A percentile compares a stretch with the other conserved stretches of the same genome.
phyloP scores from a whole-genome alignment of 148 eudicot species.

The Bassia scoparia region DNA sequence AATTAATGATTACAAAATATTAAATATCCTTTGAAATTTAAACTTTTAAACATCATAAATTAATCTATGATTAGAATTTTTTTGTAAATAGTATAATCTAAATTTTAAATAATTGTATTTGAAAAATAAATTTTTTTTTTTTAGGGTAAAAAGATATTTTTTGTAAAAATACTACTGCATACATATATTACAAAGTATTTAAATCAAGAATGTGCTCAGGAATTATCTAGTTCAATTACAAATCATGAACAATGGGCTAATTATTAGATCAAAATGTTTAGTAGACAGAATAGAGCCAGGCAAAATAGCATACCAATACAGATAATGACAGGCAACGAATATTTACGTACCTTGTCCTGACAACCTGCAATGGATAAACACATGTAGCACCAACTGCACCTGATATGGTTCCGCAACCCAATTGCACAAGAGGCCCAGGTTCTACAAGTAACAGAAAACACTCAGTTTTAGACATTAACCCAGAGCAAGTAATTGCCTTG shows the following conservation, averaged over 20 bases:
- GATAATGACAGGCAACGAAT: background rate
- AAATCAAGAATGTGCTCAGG: no score
- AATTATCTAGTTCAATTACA: background rate
- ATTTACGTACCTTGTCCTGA: conserved; percentile 76
- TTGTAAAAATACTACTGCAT: no score
- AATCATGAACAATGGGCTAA: background rate
- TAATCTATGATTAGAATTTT: no score
- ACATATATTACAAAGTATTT: no score
- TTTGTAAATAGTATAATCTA: no score
- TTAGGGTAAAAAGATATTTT: no score
- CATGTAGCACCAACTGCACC: conserved; percentile 96
- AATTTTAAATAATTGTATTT: no score
- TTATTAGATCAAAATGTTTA: background rate
- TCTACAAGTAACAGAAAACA: conserved; percentile 37
- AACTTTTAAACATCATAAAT: no score
- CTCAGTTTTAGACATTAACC: conserved; percentile 15
- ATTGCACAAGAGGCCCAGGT: conserved; percentile 93
- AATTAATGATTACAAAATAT: no score
- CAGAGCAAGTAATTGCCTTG: background rate
- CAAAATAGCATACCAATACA: background rate
- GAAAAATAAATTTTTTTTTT: no score
- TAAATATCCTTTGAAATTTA: no score
- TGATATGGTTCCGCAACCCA: conserved; percentile 89
- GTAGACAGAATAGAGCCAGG: background rate
- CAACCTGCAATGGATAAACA: conserved; percentile 93